A percentile compares a stretch with the other conserved stretches of the same genome.
Evolutionary conservation across 306 rosid species (phyloP).

Genomic region (Corylus americana): DNA sequence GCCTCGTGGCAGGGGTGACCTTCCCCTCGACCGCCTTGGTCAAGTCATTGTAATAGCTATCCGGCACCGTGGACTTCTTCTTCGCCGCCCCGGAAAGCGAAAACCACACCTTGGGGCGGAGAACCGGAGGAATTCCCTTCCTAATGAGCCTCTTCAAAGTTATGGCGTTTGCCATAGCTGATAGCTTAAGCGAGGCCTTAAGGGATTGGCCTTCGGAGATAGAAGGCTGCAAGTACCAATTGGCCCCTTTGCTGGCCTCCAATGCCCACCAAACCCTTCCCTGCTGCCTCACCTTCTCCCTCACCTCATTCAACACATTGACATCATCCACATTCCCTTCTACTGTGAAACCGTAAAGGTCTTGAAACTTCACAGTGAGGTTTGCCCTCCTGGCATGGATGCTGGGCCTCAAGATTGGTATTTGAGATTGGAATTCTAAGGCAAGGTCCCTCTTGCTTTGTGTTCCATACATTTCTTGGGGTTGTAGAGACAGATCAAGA

Average conservation of each 20-base stretch:
- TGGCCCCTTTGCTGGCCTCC: slow-evolving; percentile 93
- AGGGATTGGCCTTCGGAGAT: slow-evolving; percentile 76
- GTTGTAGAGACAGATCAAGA: slow-evolving; percentile 38
- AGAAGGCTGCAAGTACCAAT: slow-evolving; percentile 85
- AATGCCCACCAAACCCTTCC: slow-evolving; percentile 98
- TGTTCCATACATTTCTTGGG: slow-evolving; percentile 66
- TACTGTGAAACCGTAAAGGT: slow-evolving; percentile 89
- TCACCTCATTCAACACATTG: slow-evolving; percentile 90
- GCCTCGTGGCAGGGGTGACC: slow-evolving; percentile 94
- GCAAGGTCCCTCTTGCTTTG: slow-evolving; percentile 81
- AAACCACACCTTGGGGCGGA: slow-evolving; percentile 96
- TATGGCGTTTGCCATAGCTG: slow-evolving; percentile 77
- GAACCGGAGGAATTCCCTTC: slow-evolving; percentile 93
- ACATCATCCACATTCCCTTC: slow-evolving; percentile 99
- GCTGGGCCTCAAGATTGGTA: slow-evolving; percentile 85
- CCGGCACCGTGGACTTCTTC: slow-evolving; percentile 97
- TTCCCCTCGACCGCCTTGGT: slow-evolving; percentile 83
- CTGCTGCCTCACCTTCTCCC: slow-evolving; percentile 96
- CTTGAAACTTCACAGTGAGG: slow-evolving; percentile 93
- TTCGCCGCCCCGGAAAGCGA: slow-evolving; percentile 92
- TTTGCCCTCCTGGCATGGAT: slow-evolving; percentile 89
- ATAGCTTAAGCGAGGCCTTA: slow-evolving; percentile 78
- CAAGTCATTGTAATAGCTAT: slow-evolving; percentile 90
- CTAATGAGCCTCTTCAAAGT: slow-evolving; percentile 88
- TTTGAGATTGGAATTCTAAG: slow-evolving; percentile 82